Evolutionary conservation across 1,284 basidiomycete species (phyloP).

Genomic region (Ceratobasidium sp.): DNA sequence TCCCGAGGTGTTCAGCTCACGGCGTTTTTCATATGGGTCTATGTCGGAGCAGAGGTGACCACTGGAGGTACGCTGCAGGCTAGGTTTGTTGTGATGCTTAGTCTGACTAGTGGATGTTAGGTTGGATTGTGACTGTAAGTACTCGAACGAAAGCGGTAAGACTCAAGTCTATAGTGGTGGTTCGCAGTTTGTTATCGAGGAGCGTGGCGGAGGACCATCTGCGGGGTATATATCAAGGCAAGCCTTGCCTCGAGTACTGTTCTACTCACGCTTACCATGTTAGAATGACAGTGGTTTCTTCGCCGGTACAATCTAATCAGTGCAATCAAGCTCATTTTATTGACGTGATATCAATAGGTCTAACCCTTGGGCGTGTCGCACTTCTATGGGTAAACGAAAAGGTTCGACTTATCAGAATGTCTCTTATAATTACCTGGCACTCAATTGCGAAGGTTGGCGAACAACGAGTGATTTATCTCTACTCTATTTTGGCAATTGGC

Average conservation of each 20-base stretch:
- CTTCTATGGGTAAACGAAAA: slow-evolving; percentile 54
- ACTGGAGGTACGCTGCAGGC: slow-evolving; percentile 64
- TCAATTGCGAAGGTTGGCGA: slow-evolving; percentile 2
- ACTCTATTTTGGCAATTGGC: slow-evolving; percentile 50
- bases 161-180: background rate
- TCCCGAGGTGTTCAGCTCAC: slow-evolving; percentile 69
- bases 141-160: background rate
- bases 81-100: no score
- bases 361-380: slow-evolving; percentile 54
- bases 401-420: slow-evolving; percentile 24
- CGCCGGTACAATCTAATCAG: background rate
- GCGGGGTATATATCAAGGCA: slow-evolving; percentile 58
- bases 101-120: background rate
- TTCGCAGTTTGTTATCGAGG: slow-evolving; percentile 49
- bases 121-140: slow-evolving; percentile 38
- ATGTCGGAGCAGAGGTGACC: slow-evolving; percentile 76
- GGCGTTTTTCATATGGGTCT: slow-evolving; percentile 73
- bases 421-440: background rate
- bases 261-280: background rate
- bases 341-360: slow-evolving; percentile 44
- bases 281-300: slow-evolving; percentile 18
- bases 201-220: slow-evolving; percentile 55
- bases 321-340: background rate
- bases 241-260: background rate
- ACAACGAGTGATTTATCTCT: slow-evolving; percentile 51